These are phyloP conservation scores for Pyrrhoderma noxium DNA, from an alignment of 1,284 basidiomycete genomes.

Conservation along the genomic window DNA sequence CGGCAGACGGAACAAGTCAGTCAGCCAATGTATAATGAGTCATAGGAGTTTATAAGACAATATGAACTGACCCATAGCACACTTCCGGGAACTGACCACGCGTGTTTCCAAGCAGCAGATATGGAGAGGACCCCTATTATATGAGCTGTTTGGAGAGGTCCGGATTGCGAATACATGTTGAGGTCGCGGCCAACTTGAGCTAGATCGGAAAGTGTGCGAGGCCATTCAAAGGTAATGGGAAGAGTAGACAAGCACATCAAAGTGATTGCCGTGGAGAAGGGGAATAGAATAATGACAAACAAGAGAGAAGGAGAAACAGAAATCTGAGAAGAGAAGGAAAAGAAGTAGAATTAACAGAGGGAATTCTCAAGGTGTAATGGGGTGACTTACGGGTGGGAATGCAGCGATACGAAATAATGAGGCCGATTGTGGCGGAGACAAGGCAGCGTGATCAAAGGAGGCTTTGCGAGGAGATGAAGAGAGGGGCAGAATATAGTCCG, in stretches of 20 bases:
- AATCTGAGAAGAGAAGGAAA: conserved; percentile 23
- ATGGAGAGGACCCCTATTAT: conserved; percentile 77
- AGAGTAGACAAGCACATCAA: conserved; percentile 46
- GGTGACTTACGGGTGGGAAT: conserved; percentile 39
- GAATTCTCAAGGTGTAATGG: conserved; percentile 15
- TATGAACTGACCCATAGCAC: conserved; percentile 68
- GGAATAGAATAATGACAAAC: conserved; percentile 60
- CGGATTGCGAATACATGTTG: conserved; percentile 69
- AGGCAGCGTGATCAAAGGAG: conserved; percentile 42
- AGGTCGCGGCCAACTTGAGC: conserved; percentile 67
- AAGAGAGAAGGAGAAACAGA: conserved; percentile 41
- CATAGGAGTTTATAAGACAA: conserved; percentile 19
- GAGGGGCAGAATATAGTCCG: conserved; percentile 61
- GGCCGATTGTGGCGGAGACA: conserved; percentile 29
- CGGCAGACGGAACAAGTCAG: neutral
- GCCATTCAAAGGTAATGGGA: conserved; percentile 70
- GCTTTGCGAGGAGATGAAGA: conserved; percentile 50
- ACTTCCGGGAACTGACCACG: conserved; percentile 89
- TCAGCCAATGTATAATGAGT: no score
- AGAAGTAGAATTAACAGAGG: neutral
- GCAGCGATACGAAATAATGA: conserved; percentile 28
- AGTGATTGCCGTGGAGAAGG: conserved; percentile 50
- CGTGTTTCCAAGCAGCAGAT: conserved; percentile 89
- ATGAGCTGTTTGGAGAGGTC: conserved; percentile 52
- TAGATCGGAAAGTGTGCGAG: conserved; percentile 64